A percentile compares a stretch with the other conserved stretches of the same genome.
phyloP scores from a whole-genome alignment of 352 stramenopile genomes.

The Plasmopara halstedii region DNA sequence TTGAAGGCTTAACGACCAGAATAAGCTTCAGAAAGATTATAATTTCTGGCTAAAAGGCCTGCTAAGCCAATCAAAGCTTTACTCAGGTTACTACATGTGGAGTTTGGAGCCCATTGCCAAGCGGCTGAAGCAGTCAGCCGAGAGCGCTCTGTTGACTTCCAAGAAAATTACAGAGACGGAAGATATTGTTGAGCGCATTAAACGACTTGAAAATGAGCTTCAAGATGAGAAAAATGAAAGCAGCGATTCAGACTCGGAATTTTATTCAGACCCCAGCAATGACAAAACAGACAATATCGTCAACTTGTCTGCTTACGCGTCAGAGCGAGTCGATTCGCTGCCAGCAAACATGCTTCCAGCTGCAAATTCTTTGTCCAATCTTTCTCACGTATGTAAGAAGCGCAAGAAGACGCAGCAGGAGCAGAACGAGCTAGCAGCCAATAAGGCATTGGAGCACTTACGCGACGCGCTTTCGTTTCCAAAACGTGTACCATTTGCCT shows the following conservation, averaged over 20 bases:
- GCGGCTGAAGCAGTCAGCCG: constrained; percentile 67
- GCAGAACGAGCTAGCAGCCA: constrained; percentile 19
- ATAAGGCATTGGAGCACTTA: constrained; percentile 25
- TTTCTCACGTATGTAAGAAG: constrained; percentile 26
- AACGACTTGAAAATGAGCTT: constrained; percentile 62
- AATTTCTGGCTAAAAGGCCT: too few species aligned
- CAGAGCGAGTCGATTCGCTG: constrained; percentile 55
- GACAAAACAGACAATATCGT: constrained; percentile 29
- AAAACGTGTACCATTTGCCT: constrained; percentile 77
- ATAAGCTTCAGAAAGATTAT: too few species aligned
- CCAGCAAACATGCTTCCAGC: constrained; percentile 46
- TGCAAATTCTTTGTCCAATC: constrained; percentile 17
- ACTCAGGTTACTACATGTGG: too few species aligned
- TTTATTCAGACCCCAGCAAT: constrained; percentile 15
- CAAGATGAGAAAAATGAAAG: constrained; percentile 26
- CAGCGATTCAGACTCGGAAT: constrained; percentile 22
- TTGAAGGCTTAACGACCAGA: too few species aligned
- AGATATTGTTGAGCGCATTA: constrained; percentile 61
- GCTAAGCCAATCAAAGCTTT: too few species aligned
- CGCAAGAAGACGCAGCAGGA: constrained; percentile 31
- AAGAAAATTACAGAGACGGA: constrained; percentile 18
- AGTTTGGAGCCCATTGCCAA: constrained; percentile 80
- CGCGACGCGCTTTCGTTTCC: constrained; percentile 46
- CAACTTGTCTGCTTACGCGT: constrained; percentile 58
- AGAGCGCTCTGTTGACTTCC: constrained; percentile 37